Conservation (phyloP, 305 asterid genomes). For the Striga hermonthica region DNA sequence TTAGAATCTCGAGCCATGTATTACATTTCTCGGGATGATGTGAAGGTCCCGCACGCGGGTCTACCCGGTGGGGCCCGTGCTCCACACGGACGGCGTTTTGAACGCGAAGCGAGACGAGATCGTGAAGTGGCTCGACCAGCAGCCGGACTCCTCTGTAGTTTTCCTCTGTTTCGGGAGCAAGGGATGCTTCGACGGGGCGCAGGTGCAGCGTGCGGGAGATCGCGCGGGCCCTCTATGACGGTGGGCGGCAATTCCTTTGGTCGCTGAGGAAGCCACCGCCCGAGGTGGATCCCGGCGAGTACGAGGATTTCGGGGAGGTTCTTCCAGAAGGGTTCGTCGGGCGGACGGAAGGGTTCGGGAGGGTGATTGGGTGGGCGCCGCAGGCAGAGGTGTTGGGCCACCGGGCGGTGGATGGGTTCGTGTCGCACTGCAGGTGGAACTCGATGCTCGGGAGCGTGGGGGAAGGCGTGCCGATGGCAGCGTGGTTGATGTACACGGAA, state of each 20-base stretch:
- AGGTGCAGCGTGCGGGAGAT: constrained; percentile 45
- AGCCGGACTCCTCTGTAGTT: constrained; percentile 38
- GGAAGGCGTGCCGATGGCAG: constrained; percentile 44
- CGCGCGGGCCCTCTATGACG: constrained; percentile 33
- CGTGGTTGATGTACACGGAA: constrained; percentile 47
- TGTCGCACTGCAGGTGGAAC: constrained; percentile 52
- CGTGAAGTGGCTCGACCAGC: constrained; percentile 38
- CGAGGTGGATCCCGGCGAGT: constrained; percentile 29
- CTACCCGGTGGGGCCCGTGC: constrained; percentile 27
- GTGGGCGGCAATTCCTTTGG: constrained; percentile 45
- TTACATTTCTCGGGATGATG: no score
- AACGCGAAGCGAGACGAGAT: neutral
- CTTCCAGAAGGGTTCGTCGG: constrained; percentile 46
- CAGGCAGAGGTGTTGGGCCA: constrained; percentile 41
- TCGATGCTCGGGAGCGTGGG: constrained; percentile 41
- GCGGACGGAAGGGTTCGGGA: constrained; percentile 36
- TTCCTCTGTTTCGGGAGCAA: constrained; percentile 47
- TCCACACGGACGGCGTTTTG: neutral
- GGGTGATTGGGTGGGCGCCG: constrained; percentile 56
- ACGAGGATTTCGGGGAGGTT: constrained; percentile 31
- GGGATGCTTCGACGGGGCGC: constrained; percentile 34
- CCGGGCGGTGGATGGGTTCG: constrained; percentile 44
- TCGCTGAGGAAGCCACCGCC: constrained; percentile 38
- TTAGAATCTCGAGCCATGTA: no score
- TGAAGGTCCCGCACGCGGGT: no score